phyloP scores from a whole-genome alignment of 2,329 filamentous ascomycete species.

The Trichophyton schoenleinii region DNA sequence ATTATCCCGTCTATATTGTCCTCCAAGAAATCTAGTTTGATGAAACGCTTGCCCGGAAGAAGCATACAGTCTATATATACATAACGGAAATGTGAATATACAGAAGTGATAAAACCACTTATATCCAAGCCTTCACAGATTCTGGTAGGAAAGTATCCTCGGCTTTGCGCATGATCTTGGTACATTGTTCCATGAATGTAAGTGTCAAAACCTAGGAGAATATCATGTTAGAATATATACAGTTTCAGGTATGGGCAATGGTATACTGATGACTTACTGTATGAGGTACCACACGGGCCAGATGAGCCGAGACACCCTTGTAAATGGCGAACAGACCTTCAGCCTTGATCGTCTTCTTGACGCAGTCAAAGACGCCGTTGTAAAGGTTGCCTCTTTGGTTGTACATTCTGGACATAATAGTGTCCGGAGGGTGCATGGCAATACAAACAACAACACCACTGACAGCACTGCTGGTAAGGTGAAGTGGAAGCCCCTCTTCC shows the following conservation, averaged over 20 bases:
- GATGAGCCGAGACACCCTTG: slow-evolving; percentile 92
- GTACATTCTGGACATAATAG: slow-evolving; percentile 97
- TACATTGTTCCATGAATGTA: slow-evolving; percentile 90
- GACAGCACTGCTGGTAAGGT: slow-evolving; percentile 74
- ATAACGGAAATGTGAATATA: neutral
- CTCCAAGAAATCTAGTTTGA: slow-evolving; percentile 4
- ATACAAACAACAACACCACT: slow-evolving; percentile 95
- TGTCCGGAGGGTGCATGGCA: slow-evolving; percentile 97
- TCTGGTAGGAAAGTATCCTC: slow-evolving; percentile 49
- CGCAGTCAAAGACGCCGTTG: slow-evolving; percentile 79
- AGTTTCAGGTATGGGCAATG: neutral
- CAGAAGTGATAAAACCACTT: slow-evolving; percentile 10
- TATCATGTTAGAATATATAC: slow-evolving; percentile 15
- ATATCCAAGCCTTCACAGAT: slow-evolving; percentile 37
- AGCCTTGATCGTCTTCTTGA: slow-evolving; percentile 78
- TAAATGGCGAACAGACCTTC: slow-evolving; percentile 90
- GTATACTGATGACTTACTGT: slow-evolving; percentile 43
- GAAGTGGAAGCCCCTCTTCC: slow-evolving; percentile 79
- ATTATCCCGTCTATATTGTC: neutral
- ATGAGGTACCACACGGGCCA: slow-evolving; percentile 87
- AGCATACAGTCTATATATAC: neutral
- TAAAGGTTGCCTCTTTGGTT: slow-evolving; percentile 99
- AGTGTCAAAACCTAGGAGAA: slow-evolving; percentile 61
- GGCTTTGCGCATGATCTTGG: slow-evolving; percentile 72
- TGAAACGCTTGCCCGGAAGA: neutral